Base-by-base conservation (phyloP, 352 stramenopile genomes). In the Phytophthora citricola region DNA sequence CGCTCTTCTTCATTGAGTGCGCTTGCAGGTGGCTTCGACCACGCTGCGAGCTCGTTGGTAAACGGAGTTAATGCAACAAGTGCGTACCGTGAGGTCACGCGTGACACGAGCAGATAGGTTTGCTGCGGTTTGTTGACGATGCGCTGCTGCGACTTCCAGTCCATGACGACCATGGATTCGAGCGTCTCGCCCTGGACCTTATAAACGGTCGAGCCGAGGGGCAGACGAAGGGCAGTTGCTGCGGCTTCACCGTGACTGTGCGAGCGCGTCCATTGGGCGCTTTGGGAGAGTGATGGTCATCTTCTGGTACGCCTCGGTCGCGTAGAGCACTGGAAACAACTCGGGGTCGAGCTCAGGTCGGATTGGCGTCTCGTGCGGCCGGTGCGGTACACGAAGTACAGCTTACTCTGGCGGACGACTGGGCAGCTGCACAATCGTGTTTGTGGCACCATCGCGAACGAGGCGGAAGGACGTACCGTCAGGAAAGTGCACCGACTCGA, bases 161-260 rank as follows among this genome's bases (percentile, higher is more conserved):
- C 43, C 9, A 49, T 22, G 0, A 49, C 43, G 29, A 49, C 43
- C 17, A 49, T 49, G 17, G 43, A 31, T 27, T n/a, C 17, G 6
- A 49, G 17, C 4, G 43, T 49, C n/a, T 14, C 34, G 22, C 10
- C 43, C 2, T 22, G 26, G 22, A 49, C n/a, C 8, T 49, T 49
- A 22, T 31, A 49, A 11, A 49, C 14, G 4, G 32, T 56, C 4
- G 48, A 55, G 14, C 48, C 48, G 31, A 20, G 5, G 1, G 31
- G 11, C 48, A 55, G 31, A 55, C 48, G 43, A 32, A 17, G 48
- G 31, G 17, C 31, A 55, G 17, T 20, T 55, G 48, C 1, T 20
- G 31, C 8, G 43, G 41, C 31, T 44, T 44, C 12, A 55, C 31
- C 20, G 11, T 31, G 10, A 43, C 15, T 20, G 7, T 32, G 10